phyloP scores from a whole-genome alignment of 1,284 basidiomycete genomes.

The Coniophora puteana region DNA sequence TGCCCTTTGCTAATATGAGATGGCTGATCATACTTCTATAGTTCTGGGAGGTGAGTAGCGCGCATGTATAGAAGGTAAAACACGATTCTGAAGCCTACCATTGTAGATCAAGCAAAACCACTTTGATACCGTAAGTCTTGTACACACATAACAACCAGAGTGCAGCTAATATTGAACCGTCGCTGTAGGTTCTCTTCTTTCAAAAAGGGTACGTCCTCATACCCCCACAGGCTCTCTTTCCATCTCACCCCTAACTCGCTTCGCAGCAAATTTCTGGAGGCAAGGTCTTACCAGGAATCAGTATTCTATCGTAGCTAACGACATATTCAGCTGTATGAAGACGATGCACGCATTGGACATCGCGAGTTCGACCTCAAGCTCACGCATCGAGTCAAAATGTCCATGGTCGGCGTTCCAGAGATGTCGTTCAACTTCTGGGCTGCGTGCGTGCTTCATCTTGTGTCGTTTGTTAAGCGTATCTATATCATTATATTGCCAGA shows the following conservation, averaged over 20 bases:
- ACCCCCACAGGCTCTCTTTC: background rate
- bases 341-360: conserved; percentile 89
- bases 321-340: conserved; percentile 79
- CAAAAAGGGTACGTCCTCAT: conserved; percentile 78
- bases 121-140: conserved; percentile 70
- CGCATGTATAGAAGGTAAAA: background rate
- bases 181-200: conserved; percentile 83
- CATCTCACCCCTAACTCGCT: conserved; percentile 1
- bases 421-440: conserved; percentile 92
- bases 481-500: conserved; percentile 28
- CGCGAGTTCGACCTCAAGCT: conserved; percentile 92
- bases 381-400: conserved; percentile 95
- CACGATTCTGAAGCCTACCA: conserved; percentile 3
- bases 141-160: background rate
- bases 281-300: conserved; percentile 24
- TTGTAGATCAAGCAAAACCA: conserved; percentile 88
- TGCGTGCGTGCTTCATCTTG: conserved; percentile 48
- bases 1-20: conserved; percentile 2
- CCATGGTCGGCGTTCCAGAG: conserved; percentile 97
- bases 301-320: no score
- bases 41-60: conserved; percentile 78
- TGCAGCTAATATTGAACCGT: conserved; percentile 10
- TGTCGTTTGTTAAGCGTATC: conserved; percentile 1
- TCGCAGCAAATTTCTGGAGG: conserved; percentile 66
- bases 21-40: conserved; percentile 25